These are phyloP conservation scores for Closterium sp. DNA, from an alignment of 139 green algal species.

Conservation along the genomic window DNA sequence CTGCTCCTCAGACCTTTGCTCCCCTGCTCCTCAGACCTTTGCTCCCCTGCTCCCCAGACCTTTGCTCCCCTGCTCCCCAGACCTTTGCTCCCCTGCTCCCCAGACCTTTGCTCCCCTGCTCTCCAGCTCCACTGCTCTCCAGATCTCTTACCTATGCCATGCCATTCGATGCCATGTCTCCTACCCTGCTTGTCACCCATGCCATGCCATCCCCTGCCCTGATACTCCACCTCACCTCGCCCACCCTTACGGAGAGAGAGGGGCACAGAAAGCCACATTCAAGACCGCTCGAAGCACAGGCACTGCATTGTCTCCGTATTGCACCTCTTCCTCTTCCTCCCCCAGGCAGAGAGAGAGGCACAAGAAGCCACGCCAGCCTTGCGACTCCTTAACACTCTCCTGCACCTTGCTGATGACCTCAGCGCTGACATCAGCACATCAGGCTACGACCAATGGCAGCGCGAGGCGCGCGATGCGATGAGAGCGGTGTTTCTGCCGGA, in stretches of 20 bases:
- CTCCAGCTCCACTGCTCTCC: too few relatives aligned
- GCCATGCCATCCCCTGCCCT: background rate
- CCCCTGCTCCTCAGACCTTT: too few relatives aligned
- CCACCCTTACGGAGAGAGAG: too few relatives aligned
- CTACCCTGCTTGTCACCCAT: background rate
- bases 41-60: too few relatives aligned
- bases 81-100: background rate
- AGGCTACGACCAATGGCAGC: background rate
- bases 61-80: too few relatives aligned
- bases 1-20: too few relatives aligned
- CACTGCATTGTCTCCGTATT: background rate
- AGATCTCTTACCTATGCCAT: too few relatives aligned
- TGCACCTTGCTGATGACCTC: background rate
- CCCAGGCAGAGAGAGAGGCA: background rate
- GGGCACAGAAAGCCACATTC: too few relatives aligned
- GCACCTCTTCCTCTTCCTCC: background rate
- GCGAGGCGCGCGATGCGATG: background rate
- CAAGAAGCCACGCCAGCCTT: background rate
- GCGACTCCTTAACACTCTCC: background rate
- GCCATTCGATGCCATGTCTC: background rate
- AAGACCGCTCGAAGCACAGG: background rate
- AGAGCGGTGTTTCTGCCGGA: background rate
- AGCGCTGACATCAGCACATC: background rate
- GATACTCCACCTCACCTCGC: background rate
- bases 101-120: too few relatives aligned